Percentiles rank a stretch among this genome's conserved stretches.
Evolutionary conservation across 345 rosid species (phyloP).

Genomic region (Eucalyptus albens): DNA sequence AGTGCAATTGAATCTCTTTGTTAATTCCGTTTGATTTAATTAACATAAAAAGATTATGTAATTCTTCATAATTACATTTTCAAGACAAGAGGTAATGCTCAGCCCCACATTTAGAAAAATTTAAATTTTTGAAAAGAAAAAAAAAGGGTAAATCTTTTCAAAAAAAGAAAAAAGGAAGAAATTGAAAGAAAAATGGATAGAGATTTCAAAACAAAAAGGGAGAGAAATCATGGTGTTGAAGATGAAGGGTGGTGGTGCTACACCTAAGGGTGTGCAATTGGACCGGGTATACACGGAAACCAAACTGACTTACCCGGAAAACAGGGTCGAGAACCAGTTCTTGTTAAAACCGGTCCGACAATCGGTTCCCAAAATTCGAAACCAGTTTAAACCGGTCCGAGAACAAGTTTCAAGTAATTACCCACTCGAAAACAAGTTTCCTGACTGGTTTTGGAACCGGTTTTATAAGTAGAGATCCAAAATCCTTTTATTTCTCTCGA

Average conservation of each 20-base stretch:
- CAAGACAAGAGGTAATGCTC: neutral
- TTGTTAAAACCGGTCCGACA: too few species aligned
- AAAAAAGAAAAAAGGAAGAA: neutral
- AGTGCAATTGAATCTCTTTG: neutral
- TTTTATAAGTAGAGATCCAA: too few species aligned
- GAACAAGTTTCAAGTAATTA: too few species aligned
- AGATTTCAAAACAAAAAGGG: neutral
- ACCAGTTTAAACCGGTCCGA: accelerated
- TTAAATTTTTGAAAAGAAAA: neutral
- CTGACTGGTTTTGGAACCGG: too few species aligned
- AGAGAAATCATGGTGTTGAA: neutral
- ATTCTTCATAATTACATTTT: neutral
- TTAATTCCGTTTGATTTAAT: neutral
- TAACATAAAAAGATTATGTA: neutral
- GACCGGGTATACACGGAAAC: too few species aligned
- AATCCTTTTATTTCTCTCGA: too few species aligned
- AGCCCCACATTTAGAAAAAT: neutral
- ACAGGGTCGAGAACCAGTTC: too few species aligned
- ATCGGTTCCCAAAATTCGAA: too few species aligned
- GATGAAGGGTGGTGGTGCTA: neutral
- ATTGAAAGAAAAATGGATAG: neutral
- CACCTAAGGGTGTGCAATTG: too few species aligned
- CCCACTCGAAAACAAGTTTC: too few species aligned
- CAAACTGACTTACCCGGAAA: accelerated
- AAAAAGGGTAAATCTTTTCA: neutral